These are phyloP conservation scores for Neophaeococcomyces mojaviensis DNA, from an alignment of 2,329 filamentous ascomycete species.

Conservation along the genomic window DNA sequence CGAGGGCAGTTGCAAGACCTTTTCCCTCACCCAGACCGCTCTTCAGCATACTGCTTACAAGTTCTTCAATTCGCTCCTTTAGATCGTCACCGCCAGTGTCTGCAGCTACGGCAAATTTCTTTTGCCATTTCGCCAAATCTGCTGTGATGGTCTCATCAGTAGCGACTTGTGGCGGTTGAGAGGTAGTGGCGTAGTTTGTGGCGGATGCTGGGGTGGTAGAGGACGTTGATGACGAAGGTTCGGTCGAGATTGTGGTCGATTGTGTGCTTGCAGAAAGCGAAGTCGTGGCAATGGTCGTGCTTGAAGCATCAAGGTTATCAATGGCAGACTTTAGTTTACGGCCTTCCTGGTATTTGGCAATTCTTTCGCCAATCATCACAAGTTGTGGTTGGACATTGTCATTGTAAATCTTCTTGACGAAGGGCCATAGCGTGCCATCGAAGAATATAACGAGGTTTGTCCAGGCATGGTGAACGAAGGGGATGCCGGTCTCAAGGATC, in stretches of 20 bases:
- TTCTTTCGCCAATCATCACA: slow-evolving; percentile 79
- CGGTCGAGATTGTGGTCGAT: slow-evolving; percentile 13
- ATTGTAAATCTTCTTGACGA: slow-evolving; percentile 69
- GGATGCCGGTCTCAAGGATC: slow-evolving; percentile 61
- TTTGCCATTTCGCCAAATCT: slow-evolving; percentile 79
- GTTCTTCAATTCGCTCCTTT: slow-evolving; percentile 56
- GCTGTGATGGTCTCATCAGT: slow-evolving; percentile 56
- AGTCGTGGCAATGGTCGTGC: slow-evolving; percentile 15
- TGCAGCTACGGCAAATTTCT: slow-evolving; percentile 76
- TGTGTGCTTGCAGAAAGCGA: slow-evolving; percentile 23
- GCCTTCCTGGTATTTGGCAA: slow-evolving; percentile 58
- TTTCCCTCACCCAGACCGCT: slow-evolving; percentile 60
- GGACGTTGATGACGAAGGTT: slow-evolving; percentile 3
- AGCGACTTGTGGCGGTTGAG: slow-evolving; percentile 20
- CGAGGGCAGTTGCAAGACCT: slow-evolving; percentile 59
- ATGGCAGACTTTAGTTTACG: slow-evolving; percentile 55
- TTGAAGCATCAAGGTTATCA: slow-evolving; percentile 46
- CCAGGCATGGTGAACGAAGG: slow-evolving; percentile 64
- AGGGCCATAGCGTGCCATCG: slow-evolving; percentile 71
- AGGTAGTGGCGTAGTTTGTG: slow-evolving; percentile 7
- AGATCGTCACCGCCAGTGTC: slow-evolving; percentile 72
- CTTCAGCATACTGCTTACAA: slow-evolving; percentile 64
- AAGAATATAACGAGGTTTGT: slow-evolving; percentile 63
- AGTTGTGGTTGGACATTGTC: slow-evolving; percentile 95
- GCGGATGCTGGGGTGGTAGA: background rate